These are phyloP conservation scores for Rickenella mellea DNA, from an alignment of 768 basidiomycete species.

Conservation along the genomic window DNA sequence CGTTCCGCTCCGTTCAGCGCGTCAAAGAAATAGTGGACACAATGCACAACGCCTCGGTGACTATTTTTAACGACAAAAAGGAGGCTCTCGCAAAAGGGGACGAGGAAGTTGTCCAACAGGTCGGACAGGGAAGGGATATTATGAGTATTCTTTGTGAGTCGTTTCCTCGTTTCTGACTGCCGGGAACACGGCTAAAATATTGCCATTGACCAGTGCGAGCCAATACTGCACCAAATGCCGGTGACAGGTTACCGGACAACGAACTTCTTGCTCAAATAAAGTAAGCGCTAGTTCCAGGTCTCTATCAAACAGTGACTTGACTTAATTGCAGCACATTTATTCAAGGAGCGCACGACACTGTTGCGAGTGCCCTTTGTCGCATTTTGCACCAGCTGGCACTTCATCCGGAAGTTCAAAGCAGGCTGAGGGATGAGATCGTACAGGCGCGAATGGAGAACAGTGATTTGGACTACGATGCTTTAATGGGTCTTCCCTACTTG, in stretches of 20 bases:
- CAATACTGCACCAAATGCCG: constrained; percentile 11
- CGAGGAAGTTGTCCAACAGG: constrained; percentile 15
- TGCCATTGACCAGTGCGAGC: constrained; percentile 12
- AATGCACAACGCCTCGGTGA: constrained; percentile 32
- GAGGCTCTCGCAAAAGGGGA: constrained; percentile 16
- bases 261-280: constrained; percentile 18
- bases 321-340: constrained; percentile 21
- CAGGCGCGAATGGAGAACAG: constrained; percentile 13
- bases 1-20: constrained; percentile 27
- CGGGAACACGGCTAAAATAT: neutral
- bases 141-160: constrained; percentile 38
- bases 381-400: constrained; percentile 25
- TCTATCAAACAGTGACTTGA: neutral
- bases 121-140: constrained; percentile 34
- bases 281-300: constrained; percentile 9
- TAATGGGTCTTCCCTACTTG: constrained; percentile 25
- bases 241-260: constrained; percentile 14
- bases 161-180: neutral
- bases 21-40: constrained; percentile 36
- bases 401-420: constrained; percentile 29
- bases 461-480: constrained; percentile 26
- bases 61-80: constrained; percentile 31
- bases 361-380: constrained; percentile 28
- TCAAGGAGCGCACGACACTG: constrained; percentile 36
- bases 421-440: constrained; percentile 25